A percentile compares a stretch with the other conserved stretches of the same genome.
Conservation (phyloP, 108 stramenopile genomes). For the Fistulifera pelliculosa region DNA sequence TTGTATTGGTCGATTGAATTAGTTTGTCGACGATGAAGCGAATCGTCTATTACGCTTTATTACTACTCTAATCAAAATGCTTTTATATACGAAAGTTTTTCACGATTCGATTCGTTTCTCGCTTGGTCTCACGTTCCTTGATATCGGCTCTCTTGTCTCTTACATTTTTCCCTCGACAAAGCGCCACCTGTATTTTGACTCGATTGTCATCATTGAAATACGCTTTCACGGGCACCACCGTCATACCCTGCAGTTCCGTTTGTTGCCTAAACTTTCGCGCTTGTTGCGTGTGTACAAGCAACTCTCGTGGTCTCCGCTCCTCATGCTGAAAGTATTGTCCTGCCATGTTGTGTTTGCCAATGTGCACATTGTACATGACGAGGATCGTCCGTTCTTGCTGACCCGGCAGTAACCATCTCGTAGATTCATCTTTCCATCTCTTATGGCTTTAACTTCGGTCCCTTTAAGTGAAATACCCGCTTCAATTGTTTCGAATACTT, state of each 20-base stretch:
- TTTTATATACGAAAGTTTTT: conserved; percentile 44
- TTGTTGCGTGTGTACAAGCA: conserved; percentile 54
- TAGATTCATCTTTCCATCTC: conserved; percentile 82
- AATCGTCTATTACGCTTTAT: too few species aligned
- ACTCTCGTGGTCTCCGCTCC: conserved; percentile 43
- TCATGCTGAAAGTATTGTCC: conserved; percentile 80
- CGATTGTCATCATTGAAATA: conserved; percentile 80
- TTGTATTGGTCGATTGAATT: conserved; percentile 73
- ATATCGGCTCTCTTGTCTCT: conserved; percentile 78
- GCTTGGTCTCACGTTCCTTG: conserved; percentile 61
- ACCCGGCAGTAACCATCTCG: conserved; percentile 61
- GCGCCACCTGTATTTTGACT: conserved; percentile 74
- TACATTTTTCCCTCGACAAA: conserved; percentile 77
- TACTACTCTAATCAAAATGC: background rate
- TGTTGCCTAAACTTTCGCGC: conserved; percentile 41
- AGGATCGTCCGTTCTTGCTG: conserved; percentile 51
- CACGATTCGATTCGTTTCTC: conserved; percentile 63
- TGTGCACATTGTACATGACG: conserved; percentile 68
- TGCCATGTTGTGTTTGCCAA: conserved; percentile 58
- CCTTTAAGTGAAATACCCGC: conserved; percentile 66
- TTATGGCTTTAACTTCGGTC: conserved; percentile 74
- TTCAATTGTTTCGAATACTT: conserved; percentile 70
- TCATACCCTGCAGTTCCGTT: conserved; percentile 44
- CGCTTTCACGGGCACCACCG: conserved; percentile 70
- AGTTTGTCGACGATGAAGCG: too few species aligned